phyloP scores from a whole-genome alignment of 2,329 filamentous ascomycete genomes.

The Beauveria bassiana region DNA sequence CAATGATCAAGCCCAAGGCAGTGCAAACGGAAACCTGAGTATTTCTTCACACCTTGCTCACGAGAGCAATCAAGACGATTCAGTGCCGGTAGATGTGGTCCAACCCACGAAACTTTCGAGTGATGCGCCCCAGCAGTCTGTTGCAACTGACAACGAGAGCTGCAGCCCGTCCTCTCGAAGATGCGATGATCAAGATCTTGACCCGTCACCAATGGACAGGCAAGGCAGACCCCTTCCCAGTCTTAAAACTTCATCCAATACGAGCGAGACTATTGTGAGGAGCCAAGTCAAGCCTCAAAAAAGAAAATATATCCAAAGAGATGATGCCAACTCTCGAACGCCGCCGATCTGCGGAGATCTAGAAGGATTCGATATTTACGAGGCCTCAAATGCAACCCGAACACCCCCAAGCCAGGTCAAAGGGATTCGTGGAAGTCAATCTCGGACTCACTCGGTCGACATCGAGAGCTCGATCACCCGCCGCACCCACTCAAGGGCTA shows the following conservation, averaged over 20 bases:
- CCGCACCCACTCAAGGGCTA: background rate
- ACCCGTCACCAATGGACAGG: background rate
- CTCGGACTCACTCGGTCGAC: background rate
- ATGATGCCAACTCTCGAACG: background rate
- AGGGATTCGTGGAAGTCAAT: background rate
- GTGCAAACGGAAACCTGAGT: background rate
- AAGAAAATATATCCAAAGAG: background rate
- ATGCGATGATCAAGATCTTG: background rate
- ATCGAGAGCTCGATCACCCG: background rate
- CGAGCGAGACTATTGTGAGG: background rate
- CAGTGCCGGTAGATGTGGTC: background rate
- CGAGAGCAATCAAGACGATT: background rate
- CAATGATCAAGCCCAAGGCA: background rate
- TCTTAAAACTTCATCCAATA: background rate
- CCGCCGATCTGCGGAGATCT: constrained; percentile 2
- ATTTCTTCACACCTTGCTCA: background rate
- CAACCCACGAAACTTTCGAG: background rate
- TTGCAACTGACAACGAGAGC: background rate
- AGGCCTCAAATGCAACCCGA: background rate
- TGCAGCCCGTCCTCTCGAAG: background rate
- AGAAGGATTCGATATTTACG: background rate
- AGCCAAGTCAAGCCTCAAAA: too few relatives aligned
- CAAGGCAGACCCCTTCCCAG: background rate
- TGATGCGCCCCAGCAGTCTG: background rate
- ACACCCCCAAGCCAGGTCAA: background rate